Percentiles rank a stretch among this genome's conserved stretches.
Evolutionary conservation across 2,329 filamentous ascomycete genomes (phyloP).

Genomic region (Pyrenochaeta sp.): DNA sequence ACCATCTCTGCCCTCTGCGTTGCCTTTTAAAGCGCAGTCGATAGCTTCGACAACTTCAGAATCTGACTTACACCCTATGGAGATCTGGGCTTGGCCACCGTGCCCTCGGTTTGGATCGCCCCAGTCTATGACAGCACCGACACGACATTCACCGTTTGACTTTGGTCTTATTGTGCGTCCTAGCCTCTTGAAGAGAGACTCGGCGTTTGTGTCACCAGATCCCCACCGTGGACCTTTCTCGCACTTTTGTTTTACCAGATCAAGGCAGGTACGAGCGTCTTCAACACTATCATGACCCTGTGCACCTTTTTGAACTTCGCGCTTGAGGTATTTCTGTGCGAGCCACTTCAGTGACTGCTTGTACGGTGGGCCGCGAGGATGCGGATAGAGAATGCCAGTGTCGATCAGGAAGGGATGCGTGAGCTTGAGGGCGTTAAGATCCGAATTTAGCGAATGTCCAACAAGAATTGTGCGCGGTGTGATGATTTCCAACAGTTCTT

Average conservation of each 20-base stretch:
- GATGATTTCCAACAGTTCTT: conserved; percentile 75
- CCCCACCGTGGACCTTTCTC: conserved; percentile 91
- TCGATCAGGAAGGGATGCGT: conserved; percentile 95
- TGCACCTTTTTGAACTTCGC: conserved; percentile 85
- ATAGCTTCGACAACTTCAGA: conserved; percentile 66
- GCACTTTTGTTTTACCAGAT: conserved; percentile 94
- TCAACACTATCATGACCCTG: conserved; percentile 91
- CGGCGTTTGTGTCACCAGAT: conserved; percentile 76
- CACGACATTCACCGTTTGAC: conserved; percentile 44
- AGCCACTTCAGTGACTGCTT: conserved; percentile 93
- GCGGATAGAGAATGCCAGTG: conserved; percentile 88
- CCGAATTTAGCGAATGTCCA: conserved; percentile 83
- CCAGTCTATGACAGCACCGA: conserved; percentile 86
- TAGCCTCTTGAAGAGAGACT: conserved; percentile 89
- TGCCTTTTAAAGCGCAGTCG: conserved; percentile 60
- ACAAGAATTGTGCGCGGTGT: conserved; percentile 77
- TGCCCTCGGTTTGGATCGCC: conserved; percentile 75
- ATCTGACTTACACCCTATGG: conserved; percentile 66
- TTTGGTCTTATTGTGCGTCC: conserved; percentile 62
- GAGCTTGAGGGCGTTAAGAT: conserved; percentile 83
- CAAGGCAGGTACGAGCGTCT: conserved; percentile 88
- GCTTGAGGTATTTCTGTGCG: conserved; percentile 81
- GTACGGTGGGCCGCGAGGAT: conserved; percentile 86
- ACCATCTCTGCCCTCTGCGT: conserved; percentile 52
- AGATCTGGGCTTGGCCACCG: conserved; percentile 63